Evolutionary conservation across 495 filamentous ascomycete genomes (phyloP).

Genomic region (Aspergillus cavernicola): DNA sequence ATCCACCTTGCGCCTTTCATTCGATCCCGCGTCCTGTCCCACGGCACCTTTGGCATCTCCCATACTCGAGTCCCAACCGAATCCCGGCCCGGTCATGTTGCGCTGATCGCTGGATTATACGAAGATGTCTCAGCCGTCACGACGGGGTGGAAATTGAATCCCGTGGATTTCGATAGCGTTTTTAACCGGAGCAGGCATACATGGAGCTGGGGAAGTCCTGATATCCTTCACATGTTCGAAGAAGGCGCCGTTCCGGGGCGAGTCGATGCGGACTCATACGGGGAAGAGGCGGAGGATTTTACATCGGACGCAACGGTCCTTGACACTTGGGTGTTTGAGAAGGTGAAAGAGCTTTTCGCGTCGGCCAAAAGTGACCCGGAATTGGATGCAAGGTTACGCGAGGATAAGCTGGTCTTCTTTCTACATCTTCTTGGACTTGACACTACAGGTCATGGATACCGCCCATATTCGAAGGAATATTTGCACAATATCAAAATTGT

Average conservation of each 20-base stretch:
- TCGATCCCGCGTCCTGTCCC: slow-evolving; percentile 76
- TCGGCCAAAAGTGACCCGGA: slow-evolving; percentile 73
- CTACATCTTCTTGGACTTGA: slow-evolving; percentile 95
- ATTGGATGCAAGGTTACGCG: slow-evolving; percentile 65
- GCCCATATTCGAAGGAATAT: slow-evolving; percentile 96
- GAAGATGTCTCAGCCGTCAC: slow-evolving; percentile 98
- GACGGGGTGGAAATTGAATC: slow-evolving; percentile 98
- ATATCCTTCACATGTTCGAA: slow-evolving; percentile 97
- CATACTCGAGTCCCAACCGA: slow-evolving; percentile 98
- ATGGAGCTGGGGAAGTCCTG: slow-evolving; percentile 98
- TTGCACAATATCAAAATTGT: slow-evolving; percentile 92
- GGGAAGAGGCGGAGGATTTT: slow-evolving; percentile 84
- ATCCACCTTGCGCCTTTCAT: slow-evolving; percentile 89
- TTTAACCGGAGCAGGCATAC: slow-evolving; percentile 97
- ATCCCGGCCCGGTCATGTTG: slow-evolving; percentile 95
- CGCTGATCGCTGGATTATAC: slow-evolving; percentile 94
- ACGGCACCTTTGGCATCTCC: slow-evolving; percentile 98
- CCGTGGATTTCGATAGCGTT: slow-evolving; percentile 97
- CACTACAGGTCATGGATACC: slow-evolving; percentile 81
- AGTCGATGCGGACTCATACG: slow-evolving; percentile 81
- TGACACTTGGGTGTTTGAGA: slow-evolving; percentile 95
- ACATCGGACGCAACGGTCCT: slow-evolving; percentile 73
- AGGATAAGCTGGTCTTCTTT: slow-evolving; percentile 94
- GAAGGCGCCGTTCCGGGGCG: slow-evolving; percentile 84
- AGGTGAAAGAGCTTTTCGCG: slow-evolving; percentile 80